Evolutionary conservation across 371 early-diverging fungal species (phyloP), one percentile per base, ranked within the genome.

Genomic region (Syncephalastrum racemosum): DNA sequence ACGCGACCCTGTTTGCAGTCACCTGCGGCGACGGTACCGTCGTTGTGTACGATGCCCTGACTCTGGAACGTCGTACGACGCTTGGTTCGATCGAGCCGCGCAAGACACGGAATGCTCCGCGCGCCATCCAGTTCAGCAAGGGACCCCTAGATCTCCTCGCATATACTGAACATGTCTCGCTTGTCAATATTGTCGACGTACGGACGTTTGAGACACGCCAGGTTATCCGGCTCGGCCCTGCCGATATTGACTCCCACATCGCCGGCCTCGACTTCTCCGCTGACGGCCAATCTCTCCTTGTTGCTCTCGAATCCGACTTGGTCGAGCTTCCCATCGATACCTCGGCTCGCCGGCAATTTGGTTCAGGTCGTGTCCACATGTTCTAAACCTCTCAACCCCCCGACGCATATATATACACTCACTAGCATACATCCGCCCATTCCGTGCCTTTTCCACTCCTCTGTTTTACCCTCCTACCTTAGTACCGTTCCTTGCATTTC

Each of bases 161-260:
- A 12, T 67, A 67, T 42, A 50, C 59, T 4, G 67, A 67, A 74
- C 94, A 93, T 62, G 83, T 88, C 12, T 86, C 86, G 0, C 84
- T 89, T 66, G 62, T 93, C 36, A 84, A 90, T 64, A 55, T 93
- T 41, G 89, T 92, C 14, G 94, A 93, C 66, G 87, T 91, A 15
- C 73, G 94, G 22, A 90, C 89, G 1, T 93, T 89, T 60, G 81
- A 87, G 54, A 75, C 76, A 10, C 73, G 82, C 0, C 92, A 93
- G 63, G 57, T 73, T 16, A 55, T 83, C 19, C 75, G 83, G 2
- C 64, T 83, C 4, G 76, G 75, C 6, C 77, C 82, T 13, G 41
- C 52, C 22, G 64, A 68, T 41, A 41, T 63, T 22, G 73, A 73
- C 42, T 51, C 48, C 19, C 56, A 70, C 23, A 73, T 73, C 50